These are phyloP conservation scores for Wickerhamiella spandovensis DNA, from an alignment of 805 yeast species.

Conservation along the genomic window DNA sequence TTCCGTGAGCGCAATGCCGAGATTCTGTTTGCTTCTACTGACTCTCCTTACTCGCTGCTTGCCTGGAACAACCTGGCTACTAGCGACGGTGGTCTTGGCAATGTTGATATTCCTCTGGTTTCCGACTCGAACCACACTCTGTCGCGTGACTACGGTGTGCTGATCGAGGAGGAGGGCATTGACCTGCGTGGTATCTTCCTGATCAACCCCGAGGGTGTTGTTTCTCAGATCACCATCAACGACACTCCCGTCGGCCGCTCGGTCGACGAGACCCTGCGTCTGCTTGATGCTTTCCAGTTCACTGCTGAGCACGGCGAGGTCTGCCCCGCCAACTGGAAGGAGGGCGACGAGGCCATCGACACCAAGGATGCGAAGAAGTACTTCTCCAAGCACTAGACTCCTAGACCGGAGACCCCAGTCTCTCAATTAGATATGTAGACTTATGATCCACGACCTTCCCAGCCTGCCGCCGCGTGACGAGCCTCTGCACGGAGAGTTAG, in stretches of 20 bases:
- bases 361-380: constrained; percentile 17
- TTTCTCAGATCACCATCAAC: constrained; percentile 96
- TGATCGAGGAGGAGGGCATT: constrained; percentile 90
- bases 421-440: background rate
- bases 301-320: constrained; percentile 98
- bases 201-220: constrained; percentile 88
- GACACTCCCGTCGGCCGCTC: constrained; percentile 99
- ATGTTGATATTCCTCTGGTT: constrained; percentile 82
- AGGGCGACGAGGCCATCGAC: constrained; percentile 86
- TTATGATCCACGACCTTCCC: background rate
- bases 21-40: constrained; percentile 93
- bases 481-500: too few relatives aligned
- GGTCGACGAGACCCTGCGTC: constrained; percentile 95
- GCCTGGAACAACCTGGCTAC: constrained; percentile 98
- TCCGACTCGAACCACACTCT: constrained; percentile 96
- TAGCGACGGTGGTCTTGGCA: constrained; percentile 97
- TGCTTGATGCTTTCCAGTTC: constrained; percentile 98
- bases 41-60: constrained; percentile 91
- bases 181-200: constrained; percentile 97
- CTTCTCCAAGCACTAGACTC: constrained; percentile 13
- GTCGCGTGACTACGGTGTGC: constrained; percentile 93
- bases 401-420: background rate
- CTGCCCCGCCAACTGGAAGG: constrained; percentile 99
- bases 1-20: constrained; percentile 78
- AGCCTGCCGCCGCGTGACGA: too few relatives aligned